Evolutionary conservation across 2,329 filamentous ascomycete species (phyloP), one percentile per base, ranked within the genome.

Genomic region (Talaromyces pinophilus): DNA sequence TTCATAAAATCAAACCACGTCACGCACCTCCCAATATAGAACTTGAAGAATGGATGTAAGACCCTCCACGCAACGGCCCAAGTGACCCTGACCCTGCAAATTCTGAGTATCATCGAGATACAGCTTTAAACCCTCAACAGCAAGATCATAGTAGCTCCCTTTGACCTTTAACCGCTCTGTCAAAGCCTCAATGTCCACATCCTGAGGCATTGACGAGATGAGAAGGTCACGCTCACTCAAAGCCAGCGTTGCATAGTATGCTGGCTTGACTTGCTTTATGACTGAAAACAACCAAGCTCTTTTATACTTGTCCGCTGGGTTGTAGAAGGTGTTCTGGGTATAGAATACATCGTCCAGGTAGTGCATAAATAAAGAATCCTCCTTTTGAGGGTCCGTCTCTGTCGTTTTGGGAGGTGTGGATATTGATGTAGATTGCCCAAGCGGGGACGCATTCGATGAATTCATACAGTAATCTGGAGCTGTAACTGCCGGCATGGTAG

Each of bases 21-120:
- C 2, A 48, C 59, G 22, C 38, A 61, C 59, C n/a, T 61, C 40
- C 59, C 59, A 61, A n/a, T 19, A 61, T 17, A 61, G 7, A 25
- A 61, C 17, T 33, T 61, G 59, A 22, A 61, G 17, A n/a, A 61
- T 61, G 3, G 25, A 61, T 5, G 59, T 61, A n/a, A 61, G 40
- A 13, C 59, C 59, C n/a, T 61, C 59, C 17, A 61, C 17, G 17
- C 59, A 33, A 48, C 40, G 59, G 3, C 11, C 44, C 10, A 48
- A 46, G 59, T 61, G 28, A 3, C 17, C 22, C 13, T 48, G 17
- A 4, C 17, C 28, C 50, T 33, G 50, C 17, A 46, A 33, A 11
- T 10, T 35, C 28, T 8, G 40, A 30, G 11, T 11, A n/a, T 61
- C 59, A 15, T 35, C 44, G 15, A 61, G 8, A 48, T 35, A 33